Evolutionary conservation across 495 filamentous ascomycete species (phyloP).

Genomic region (Daldinia bambusicola): DNA sequence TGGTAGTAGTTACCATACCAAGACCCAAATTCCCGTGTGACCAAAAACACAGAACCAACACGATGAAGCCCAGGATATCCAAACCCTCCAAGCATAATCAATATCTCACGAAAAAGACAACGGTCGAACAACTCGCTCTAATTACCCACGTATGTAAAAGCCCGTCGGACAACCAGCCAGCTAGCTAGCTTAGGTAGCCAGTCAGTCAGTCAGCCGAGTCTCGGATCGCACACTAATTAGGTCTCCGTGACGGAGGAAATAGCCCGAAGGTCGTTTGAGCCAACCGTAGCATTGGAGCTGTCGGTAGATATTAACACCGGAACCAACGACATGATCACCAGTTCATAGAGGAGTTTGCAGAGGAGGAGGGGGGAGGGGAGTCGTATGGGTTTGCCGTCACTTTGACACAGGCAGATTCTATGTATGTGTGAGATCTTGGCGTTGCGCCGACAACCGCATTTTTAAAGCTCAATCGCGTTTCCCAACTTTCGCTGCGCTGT

Average conservation of each 20-base stretch:
- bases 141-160: neutral
- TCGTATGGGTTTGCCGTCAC: neutral
- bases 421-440: neutral
- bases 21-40: neutral
- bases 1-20: neutral
- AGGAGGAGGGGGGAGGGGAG: too few relatives aligned
- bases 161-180: neutral
- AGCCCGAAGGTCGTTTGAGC: neutral
- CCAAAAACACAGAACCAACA: too few relatives aligned
- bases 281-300: neutral
- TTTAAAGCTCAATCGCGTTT: neutral
- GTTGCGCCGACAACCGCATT: neutral
- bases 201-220: neutral
- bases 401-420: neutral
- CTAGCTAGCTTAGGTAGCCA: neutral
- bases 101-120: too few relatives aligned
- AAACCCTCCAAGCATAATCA: too few relatives aligned
- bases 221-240: neutral
- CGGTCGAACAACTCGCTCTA: too few relatives aligned
- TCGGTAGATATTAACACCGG: neutral
- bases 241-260: neutral
- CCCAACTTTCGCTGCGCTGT: too few relatives aligned
- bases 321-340: neutral
- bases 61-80: too few relatives aligned
- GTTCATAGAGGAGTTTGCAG: neutral